These are phyloP conservation scores for Lizanozyma gosingica DNA, from an alignment of 1,139 yeast genomes.

Conservation along the genomic window DNA sequence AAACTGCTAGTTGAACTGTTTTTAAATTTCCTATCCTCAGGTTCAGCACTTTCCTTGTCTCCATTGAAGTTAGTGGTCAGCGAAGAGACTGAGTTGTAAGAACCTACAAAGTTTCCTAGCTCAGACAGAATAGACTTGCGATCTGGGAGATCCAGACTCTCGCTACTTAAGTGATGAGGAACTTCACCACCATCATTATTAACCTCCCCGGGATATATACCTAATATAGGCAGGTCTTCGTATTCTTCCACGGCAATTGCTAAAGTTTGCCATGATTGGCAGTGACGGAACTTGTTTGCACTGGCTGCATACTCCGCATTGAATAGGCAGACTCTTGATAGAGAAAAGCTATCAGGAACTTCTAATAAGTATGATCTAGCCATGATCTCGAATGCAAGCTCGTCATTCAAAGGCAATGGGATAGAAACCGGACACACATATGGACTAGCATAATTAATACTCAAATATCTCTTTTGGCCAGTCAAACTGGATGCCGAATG, in stretches of 20 bases:
- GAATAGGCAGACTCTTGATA: constrained; percentile 46
- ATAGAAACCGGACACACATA: constrained; percentile 36
- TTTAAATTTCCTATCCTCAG: constrained; percentile 7
- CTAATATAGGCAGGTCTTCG: not conserved
- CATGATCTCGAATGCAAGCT: constrained; percentile 30
- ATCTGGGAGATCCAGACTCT: not conserved
- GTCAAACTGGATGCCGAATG: constrained; percentile 8
- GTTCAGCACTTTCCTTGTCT: constrained; percentile 11
- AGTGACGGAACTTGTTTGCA: constrained; percentile 44
- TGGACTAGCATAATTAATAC: constrained; percentile 25
- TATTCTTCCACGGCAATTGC: not conserved
- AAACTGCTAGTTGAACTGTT: not conserved
- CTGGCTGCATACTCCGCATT: constrained; percentile 54
- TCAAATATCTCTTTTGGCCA: not conserved
- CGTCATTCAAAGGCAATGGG: constrained; percentile 37
- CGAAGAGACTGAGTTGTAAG: constrained; percentile 37
- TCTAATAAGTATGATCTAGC: constrained; percentile 33
- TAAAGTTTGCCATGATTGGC: constrained; percentile 65
- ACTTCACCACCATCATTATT: constrained; percentile 8
- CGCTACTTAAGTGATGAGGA: not conserved
- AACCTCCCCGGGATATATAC: constrained; percentile 2
- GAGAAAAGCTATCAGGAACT: constrained; percentile 41
- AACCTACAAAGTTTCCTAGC: constrained; percentile 34
- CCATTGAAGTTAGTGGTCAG: constrained; percentile 20
- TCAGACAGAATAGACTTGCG: constrained; percentile 30